Percentiles rank a stretch among this genome's conserved stretches.
Conservation (phyloP, 2,329 filamentous ascomycete species). For the Fusarium pseudocircinatum region DNA sequence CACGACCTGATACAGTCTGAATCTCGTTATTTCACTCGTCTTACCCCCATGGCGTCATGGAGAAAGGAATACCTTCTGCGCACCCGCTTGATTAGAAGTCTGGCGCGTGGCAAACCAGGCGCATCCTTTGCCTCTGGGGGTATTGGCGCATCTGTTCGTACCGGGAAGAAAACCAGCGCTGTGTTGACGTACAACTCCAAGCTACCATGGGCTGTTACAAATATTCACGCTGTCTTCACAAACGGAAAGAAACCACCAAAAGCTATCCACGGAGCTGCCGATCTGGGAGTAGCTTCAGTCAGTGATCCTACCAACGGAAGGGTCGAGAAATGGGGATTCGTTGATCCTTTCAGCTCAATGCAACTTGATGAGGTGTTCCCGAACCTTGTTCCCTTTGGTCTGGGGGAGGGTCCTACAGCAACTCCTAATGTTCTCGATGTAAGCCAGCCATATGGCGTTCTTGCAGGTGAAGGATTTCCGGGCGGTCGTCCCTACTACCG, state of each 20-base stretch:
- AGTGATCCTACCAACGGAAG: conserved; percentile 83
- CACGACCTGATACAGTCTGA: conserved; percentile 72
- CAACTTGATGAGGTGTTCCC: conserved; percentile 83
- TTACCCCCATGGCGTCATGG: conserved; percentile 90
- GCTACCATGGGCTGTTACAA: conserved; percentile 80
- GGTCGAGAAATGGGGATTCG: conserved; percentile 82
- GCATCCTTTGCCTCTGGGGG: conserved; percentile 61
- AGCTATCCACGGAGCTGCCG: conserved; percentile 84
- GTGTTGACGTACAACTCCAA: conserved; percentile 89
- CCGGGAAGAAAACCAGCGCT: conserved; percentile 74
- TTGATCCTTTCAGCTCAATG: conserved; percentile 77
- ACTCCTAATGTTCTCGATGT: conserved; percentile 90
- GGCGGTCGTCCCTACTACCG: conserved; percentile 85
- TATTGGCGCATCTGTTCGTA: conserved; percentile 62
- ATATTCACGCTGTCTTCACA: conserved; percentile 80
- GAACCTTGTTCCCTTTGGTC: conserved; percentile 77
- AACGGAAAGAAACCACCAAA: conserved; percentile 77
- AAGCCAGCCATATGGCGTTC: conserved; percentile 83
- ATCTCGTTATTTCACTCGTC: conserved; percentile 80
- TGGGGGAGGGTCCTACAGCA: conserved; percentile 81
- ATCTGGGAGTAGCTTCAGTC: conserved; percentile 78
- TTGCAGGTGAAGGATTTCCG: conserved; percentile 87
- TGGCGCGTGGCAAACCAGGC: conserved; percentile 82
- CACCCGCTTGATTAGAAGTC: conserved; percentile 82
- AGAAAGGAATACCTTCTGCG: conserved; percentile 93